Evolutionary conservation across 1,284 basidiomycete genomes (phyloP), one percentile per base, ranked within the genome.

Genomic region (Cryptococcus floricola): DNA sequence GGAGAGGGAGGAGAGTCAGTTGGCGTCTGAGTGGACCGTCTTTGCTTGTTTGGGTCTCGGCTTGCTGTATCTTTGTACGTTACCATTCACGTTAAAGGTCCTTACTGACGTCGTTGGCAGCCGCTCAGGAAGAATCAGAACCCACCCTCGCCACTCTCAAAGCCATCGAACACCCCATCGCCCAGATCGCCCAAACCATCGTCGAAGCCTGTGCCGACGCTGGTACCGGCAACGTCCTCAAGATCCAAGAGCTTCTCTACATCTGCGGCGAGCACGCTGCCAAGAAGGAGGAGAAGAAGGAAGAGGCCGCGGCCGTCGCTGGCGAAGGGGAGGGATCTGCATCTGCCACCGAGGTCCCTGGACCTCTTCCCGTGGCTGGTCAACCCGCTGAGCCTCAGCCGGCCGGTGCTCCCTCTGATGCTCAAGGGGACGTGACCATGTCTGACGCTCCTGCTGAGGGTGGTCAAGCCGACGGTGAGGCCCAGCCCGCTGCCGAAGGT

Each of bases 151-250:
- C 95, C 76, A 93, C 93, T 0, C 82, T 99, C 61, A 95, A 94
- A 75, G 92, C 89, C 5, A 94, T 98, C 61, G 89, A 95, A 53
- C 92, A 98, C 71, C 89, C 91, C 1, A 84, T 97, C 55, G 87
- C 91, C 27, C 91, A 90, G 69, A 91, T 91, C 51, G 89, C 92
- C 1, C 88, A 91, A 65, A 87, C 97, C 53, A 81, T 99, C 45
- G 91, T 98, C 19, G 92, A 98, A 68, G 89, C 91, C 47, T 97
- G 94, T 73, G 87, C 93, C 2, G 98, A 89, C 72, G 95, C 94
- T 2, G 96, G 91, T 5, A 95, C 92, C 0, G 94, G 95, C 39
- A 96, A 98, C 70, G 95, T 98, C 3, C 81, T 99, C 56, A 92
- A 92, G 78, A 84, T 99, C 28, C 96, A 98, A 74, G 81, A 83